Evolutionary conservation across 768 basidiomycete genomes (phyloP).

Genomic region (Russula griseocarnosa): DNA sequence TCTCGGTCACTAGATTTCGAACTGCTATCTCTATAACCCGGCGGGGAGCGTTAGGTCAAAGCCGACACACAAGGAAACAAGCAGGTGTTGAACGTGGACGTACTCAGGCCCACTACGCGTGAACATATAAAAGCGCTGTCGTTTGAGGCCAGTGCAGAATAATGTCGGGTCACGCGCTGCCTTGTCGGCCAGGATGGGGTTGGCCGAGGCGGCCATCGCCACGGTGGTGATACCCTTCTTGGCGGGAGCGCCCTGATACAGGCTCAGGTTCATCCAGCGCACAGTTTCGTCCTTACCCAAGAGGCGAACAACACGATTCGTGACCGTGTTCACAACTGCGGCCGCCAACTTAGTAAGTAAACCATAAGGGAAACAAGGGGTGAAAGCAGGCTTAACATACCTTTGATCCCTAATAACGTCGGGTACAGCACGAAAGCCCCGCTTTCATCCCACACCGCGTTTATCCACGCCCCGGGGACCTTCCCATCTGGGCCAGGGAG

Average conservation of each 20-base stretch:
- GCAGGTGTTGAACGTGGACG: background rate
- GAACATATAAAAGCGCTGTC: slow-evolving; percentile 91
- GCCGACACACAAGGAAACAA: background rate
- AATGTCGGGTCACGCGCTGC: slow-evolving; percentile 83
- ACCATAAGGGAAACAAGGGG: background rate
- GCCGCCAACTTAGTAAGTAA: slow-evolving; percentile 7
- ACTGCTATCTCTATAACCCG: slow-evolving; percentile 53
- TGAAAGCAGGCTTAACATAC: slow-evolving; percentile 40
- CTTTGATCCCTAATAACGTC: slow-evolving; percentile 91
- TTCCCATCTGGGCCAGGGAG: slow-evolving; percentile 69
- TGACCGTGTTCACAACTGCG: slow-evolving; percentile 88
- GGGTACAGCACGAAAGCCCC: slow-evolving; percentile 94
- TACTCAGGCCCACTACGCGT: slow-evolving; percentile 88
- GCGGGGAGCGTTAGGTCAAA: background rate
- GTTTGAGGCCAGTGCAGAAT: slow-evolving; percentile 91
- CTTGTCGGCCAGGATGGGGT: slow-evolving; percentile 88
- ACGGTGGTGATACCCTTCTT: slow-evolving; percentile 83
- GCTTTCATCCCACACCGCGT: slow-evolving; percentile 97
- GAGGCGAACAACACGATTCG: slow-evolving; percentile 84
- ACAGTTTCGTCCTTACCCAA: slow-evolving; percentile 93
- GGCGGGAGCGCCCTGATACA: slow-evolving; percentile 92
- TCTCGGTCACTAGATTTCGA: slow-evolving; percentile 83
- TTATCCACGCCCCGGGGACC: slow-evolving; percentile 74
- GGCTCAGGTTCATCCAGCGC: slow-evolving; percentile 78
- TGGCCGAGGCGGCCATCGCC: slow-evolving; percentile 93